Evolutionary conservation across 148 eudicot genomes (phyloP), one percentile per base, ranked within the genome.

Genomic region (Heliosperma pusillum): DNA sequence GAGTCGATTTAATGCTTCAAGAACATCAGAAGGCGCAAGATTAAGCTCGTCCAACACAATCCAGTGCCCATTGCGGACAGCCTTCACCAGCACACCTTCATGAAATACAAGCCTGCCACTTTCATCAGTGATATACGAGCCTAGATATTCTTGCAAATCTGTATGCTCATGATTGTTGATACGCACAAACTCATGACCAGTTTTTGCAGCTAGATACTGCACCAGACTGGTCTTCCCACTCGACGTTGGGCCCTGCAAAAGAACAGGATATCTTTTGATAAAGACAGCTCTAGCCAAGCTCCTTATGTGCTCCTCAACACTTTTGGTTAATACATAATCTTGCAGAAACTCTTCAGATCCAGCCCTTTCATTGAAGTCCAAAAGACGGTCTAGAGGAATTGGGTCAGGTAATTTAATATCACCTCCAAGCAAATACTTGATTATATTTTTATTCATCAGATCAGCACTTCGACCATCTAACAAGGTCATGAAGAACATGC

Each of bases 141-240:
- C 99, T 24, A 92, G 79, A 72, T 95, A 95, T 77, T 95, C 99
- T 76, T 95, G 99, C 53, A 95, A 85, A 87, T 95, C 99, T 27
- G 99, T 95, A 75, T 95, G 97, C 60, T 95, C 99, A 63, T 95
- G 99, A 67, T 95, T 95, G 84, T 95, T 95, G 44, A 95, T 92
- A 36, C 99, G 90, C 29, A 95, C 99, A 85, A 89, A 92, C 73
- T 95, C 91, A 78, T 87, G 93, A 63, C 90, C 94, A 74, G 97
- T 95, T 82, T 82, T 81, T 76, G 89, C 88, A 75, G 99, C 97
- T 81, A 95, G 99, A 89, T 83, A 92, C 79, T 87, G 83, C 61
- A 95, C 92, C 77, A 95, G 93, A 83, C 99, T 95, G 70, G 99
- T 95, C 82, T 95, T 95, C 33, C 99, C 99, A 81, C 99, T 92